Base-by-base conservation (phyloP, 2,329 filamentous ascomycete species). In the Fusarium keratoplasticum region DNA sequence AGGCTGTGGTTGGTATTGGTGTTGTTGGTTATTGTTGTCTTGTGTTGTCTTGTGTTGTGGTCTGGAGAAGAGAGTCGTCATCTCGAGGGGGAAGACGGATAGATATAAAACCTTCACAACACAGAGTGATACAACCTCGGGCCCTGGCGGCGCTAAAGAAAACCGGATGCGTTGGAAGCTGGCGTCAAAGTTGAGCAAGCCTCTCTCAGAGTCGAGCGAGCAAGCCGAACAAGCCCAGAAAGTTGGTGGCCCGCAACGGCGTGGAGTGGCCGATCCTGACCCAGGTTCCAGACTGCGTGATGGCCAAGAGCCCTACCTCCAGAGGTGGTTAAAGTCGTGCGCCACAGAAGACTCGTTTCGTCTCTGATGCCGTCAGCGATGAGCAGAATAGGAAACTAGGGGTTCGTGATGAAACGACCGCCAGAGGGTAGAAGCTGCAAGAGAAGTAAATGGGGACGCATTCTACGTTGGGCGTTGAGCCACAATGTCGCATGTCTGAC, bases 311-410 rank as follows among this genome's bases (percentile, higher is more conserved):
- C 18, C 58, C 29, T 35, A 54, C 13, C 8, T 33, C 68, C 57
- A 50, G 66, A 67, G 65, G 71, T 59, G 72, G 64, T 54, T 72
- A 64, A 72, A 70, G 69, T 61, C 36, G 65, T 55, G 65, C 72
- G 72, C 71, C 72, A 74, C 71, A 25, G 16, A 29, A 11, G 9
- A 14, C 25, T 40, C 6, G 22, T 40, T 38, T 57, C 20, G 31
- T 57, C 7, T 3, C 18, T 54, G 57, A 36, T 35, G 35, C 13
- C 22, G 55, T 9, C 52, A 27, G 36, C 55, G 59, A 60, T 57
- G 47, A 31, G 18, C 33, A 54, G n/a, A 20, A 59, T 59, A 57
- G 55, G 59, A 36, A 57, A 36, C 59, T 55, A 62, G 40, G 60
- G 47, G 69, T 42, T 59, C 50, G 36, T 42, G 40, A 38, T 74